Base-by-base conservation (phyloP, 2,329 filamentous ascomycete genomes). In the Cordyceps pruinosa region DNA sequence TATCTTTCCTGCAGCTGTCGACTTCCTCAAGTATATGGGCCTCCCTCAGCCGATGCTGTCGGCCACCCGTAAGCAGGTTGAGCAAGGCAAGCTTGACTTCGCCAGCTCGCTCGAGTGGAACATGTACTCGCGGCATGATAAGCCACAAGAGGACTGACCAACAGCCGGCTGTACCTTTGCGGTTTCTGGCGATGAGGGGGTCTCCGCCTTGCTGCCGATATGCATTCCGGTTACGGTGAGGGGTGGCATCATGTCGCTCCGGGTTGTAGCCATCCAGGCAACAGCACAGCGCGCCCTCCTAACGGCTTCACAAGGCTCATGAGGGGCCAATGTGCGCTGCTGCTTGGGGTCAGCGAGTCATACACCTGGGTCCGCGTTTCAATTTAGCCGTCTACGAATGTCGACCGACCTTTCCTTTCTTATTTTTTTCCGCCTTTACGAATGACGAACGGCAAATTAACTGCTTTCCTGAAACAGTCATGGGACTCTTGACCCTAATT, bases 1-100 rank as follows among this genome's bases (percentile, higher is more conserved):
- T 49, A 44, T 41, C 35, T 42, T 48, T 58, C n/a, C 32, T n/a
- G 28, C 54, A 84, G 81, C 81, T 55, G 78, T 85, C 49, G 66
- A 72, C 25, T 86, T 83, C 71, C 73, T 87, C 51, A 79, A 84
- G 66, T 84, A 81, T 5, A 87, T 86, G 84, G 84, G 83, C 50
- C 72, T 87, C n/a, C 82, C 83, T 0, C 76, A 79, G 64, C 79
- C 81, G 25, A 80, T 85, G 73, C 73, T 84, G 45, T 71, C 74
- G 1, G 77, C 76, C 3, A 86, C 82, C 2, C 73, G 83, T 53
- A 78, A 79, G 60, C 79, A 86, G 64, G 81, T 86, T 46, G 83
- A 86, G 71, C 73, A 76, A 64, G 79, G 81, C 50, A 82, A 82
- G 68, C 71, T 86, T 32, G 79, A 81, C 62, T 81, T 83, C 65